Evolutionary conservation across 2,329 filamentous ascomycete genomes (phyloP).

Genomic region (Beauveria australis): DNA sequence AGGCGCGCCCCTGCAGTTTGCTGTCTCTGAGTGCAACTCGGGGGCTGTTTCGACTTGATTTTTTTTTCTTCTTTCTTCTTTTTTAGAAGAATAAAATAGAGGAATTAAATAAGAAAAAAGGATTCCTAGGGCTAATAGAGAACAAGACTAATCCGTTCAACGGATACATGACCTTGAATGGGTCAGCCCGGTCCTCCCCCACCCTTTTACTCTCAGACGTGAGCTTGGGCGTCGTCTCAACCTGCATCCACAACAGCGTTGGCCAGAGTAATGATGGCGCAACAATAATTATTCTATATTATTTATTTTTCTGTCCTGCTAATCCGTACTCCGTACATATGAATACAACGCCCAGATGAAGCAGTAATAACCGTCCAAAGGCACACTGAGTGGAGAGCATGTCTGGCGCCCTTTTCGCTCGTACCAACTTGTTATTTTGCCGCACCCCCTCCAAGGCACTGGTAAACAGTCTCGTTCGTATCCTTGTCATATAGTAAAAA

Average conservation of each 20-base stretch:
- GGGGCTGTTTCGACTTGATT: not conserved
- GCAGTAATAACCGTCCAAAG: not conserved
- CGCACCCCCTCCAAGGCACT: not conserved
- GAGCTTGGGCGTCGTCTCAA: slow-evolving; percentile 11
- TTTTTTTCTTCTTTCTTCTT: not conserved
- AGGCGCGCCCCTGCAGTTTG: not conserved
- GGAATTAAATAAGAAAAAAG: too few species aligned
- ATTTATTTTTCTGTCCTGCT: not conserved
- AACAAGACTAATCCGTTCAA: not conserved
- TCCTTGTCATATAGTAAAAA: not conserved
- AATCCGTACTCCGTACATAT: too few species aligned
- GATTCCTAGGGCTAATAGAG: not conserved
- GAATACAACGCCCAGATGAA: not conserved
- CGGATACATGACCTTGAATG: not conserved
- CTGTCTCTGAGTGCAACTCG: not conserved
- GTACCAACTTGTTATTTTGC: not conserved
- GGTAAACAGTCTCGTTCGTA: not conserved
- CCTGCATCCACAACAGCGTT: slow-evolving; percentile 2
- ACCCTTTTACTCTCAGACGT: slow-evolving; percentile 10
- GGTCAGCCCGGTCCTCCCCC: slow-evolving; percentile 6
- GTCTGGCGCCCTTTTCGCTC: not conserved
- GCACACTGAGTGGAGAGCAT: not conserved
- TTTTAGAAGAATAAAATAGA: too few species aligned
- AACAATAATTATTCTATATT: not conserved
- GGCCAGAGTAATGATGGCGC: not conserved